phyloP scores from a whole-genome alignment of 805 yeast species.

The Ogataea parapolymorpha region DNA sequence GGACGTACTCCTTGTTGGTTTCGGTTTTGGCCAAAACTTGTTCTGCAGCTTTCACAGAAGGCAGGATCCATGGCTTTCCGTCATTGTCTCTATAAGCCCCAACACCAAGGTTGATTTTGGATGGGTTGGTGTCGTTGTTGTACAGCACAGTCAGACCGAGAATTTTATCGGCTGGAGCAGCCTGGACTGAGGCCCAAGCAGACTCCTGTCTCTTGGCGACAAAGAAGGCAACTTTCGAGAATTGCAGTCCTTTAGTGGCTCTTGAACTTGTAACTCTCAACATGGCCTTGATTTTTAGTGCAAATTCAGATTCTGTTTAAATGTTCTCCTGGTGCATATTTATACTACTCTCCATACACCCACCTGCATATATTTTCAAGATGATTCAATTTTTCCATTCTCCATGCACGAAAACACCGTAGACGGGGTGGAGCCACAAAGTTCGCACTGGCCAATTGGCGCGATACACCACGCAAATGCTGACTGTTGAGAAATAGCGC shows the following conservation, averaged over 20 bases:
- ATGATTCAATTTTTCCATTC: constrained; percentile 10
- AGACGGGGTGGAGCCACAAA: constrained; percentile 1
- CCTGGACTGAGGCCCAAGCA: constrained; percentile 29
- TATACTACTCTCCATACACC: constrained; percentile 9
- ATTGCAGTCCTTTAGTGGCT: constrained; percentile 7
- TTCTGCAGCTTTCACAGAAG: constrained; percentile 70
- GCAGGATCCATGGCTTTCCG: constrained; percentile 88
- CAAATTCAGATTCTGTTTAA: neutral
- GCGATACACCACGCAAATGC: neutral
- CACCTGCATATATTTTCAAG: constrained; percentile 10
- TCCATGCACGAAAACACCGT: constrained; percentile 9
- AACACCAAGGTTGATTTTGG: constrained; percentile 64
- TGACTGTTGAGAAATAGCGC: neutral
- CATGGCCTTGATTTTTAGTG: constrained; percentile 11
- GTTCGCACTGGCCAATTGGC: neutral
- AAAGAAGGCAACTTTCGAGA: constrained; percentile 3
- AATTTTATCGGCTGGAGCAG: constrained; percentile 85
- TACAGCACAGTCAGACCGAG: constrained; percentile 74
- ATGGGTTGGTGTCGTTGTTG: constrained; percentile 58
- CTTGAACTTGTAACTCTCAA: constrained; percentile 17
- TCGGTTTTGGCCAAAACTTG: constrained; percentile 41
- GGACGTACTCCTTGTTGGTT: constrained; percentile 80
- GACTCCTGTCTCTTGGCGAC: constrained; percentile 25
- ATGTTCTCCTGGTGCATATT: constrained; percentile 1
- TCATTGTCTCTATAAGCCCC: constrained; percentile 91